These are phyloP conservation scores for Sutorius australiensis DNA, from an alignment of 768 basidiomycete species.

Conservation along the genomic window DNA sequence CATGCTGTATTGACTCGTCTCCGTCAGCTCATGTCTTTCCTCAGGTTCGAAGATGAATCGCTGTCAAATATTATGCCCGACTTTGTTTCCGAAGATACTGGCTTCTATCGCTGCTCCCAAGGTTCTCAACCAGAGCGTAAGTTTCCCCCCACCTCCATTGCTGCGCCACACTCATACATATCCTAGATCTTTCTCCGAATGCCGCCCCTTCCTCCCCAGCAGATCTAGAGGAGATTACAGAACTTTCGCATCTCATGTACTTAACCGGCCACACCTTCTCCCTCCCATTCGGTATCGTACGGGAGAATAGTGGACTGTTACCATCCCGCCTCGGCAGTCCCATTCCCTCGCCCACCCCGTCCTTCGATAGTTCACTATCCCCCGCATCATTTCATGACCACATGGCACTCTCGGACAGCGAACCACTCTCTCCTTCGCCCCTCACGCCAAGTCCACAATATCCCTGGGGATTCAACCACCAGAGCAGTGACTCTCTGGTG, in stretches of 20 bases:
- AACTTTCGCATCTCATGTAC: conserved; percentile 14
- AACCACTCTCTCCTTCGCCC: conserved; percentile 20
- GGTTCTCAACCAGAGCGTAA: conserved; percentile 4
- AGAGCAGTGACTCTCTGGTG: conserved; percentile 9
- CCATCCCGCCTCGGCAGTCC: conserved; percentile 13
- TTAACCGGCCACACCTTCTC: conserved; percentile 7
- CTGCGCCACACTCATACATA: conserved; percentile 17
- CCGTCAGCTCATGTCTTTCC: conserved; percentile 7
- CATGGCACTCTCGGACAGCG: conserved; percentile 18
- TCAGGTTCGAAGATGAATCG: conserved; percentile 5
- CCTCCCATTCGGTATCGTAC: conserved; percentile 14
- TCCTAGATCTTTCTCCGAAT: neutral
- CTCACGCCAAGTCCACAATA: conserved; percentile 7
- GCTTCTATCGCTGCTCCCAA: neutral
- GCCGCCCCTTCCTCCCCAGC: neutral
- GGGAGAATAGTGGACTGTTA: conserved; percentile 12
- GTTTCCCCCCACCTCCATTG: neutral
- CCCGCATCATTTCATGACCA: conserved; percentile 15
- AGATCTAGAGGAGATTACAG: conserved; percentile 19
- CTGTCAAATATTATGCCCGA: neutral
- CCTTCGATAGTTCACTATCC: conserved; percentile 22
- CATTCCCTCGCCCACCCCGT: conserved; percentile 25
- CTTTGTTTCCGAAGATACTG: neutral
- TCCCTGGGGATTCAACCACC: conserved; percentile 1
- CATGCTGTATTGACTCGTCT: conserved; percentile 2